These are phyloP conservation scores for Vaccinium vitisidaea DNA, from an alignment of 148 eudicot species.

Conservation along the genomic window DNA sequence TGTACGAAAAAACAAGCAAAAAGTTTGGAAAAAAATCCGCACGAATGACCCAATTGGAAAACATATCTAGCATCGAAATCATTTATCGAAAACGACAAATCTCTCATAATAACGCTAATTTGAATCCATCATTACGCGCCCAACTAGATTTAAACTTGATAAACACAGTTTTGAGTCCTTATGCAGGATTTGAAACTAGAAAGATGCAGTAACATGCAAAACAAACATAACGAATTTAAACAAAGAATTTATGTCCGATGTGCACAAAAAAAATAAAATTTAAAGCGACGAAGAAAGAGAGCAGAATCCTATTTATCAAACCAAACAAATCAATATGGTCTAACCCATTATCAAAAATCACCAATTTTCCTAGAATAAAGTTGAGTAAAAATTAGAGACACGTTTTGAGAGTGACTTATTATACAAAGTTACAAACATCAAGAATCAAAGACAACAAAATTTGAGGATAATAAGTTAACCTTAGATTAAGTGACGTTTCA, in stretches of 20 bases:
- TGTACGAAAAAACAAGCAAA: neutral
- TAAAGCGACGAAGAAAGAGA: neutral
- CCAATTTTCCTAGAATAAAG: neutral
- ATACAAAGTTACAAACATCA: no score
- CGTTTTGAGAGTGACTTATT: no score
- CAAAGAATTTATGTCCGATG: neutral
- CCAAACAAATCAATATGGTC: neutral
- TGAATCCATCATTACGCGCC: neutral
- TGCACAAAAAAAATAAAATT: no score
- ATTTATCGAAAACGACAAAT: neutral
- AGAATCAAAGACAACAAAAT: neutral
- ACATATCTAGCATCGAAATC: neutral
- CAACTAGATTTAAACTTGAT: neutral
- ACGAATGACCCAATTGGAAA: neutral
- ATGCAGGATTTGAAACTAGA: neutral
- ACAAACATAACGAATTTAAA: neutral
- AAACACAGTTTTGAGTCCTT: neutral
- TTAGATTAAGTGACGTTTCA: neutral
- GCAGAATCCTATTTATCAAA: neutral
- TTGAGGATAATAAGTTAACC: neutral
- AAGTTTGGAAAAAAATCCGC: neutral
- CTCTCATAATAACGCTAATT: neutral
- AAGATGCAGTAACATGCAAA: neutral
- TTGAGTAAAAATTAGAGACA: no score
- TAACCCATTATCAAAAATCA: neutral